These are phyloP conservation scores for Tetraselmis striata DNA, from an alignment of 139 green algal species.

Conservation along the genomic window DNA sequence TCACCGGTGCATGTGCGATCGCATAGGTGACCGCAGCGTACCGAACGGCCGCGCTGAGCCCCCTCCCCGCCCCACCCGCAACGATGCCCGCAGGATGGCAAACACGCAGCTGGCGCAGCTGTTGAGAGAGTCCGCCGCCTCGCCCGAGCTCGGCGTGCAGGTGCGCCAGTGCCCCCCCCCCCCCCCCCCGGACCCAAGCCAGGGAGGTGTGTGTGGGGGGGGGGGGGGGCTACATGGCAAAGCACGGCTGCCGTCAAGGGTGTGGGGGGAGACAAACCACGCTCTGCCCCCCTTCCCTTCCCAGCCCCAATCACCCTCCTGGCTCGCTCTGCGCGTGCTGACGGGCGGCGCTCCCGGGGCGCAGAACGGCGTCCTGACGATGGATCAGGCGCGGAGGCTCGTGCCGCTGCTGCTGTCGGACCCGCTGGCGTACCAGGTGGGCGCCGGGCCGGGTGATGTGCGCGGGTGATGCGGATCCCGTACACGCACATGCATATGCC, in stretches of 20 bases:
- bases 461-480: too few relatives aligned
- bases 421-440: neutral
- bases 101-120: neutral
- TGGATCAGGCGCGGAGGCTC: neutral
- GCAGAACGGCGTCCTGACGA: neutral
- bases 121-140: neutral
- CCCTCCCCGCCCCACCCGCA: neutral
- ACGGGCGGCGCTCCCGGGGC: too few relatives aligned
- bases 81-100: neutral
- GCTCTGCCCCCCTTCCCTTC: neutral
- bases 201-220: neutral
- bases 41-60: too few relatives aligned
- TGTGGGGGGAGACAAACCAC: neutral
- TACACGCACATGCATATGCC: too few relatives aligned
- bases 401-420: neutral
- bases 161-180: too few relatives aligned
- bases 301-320: too few relatives aligned
- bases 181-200: too few relatives aligned
- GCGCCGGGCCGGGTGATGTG: too few relatives aligned
- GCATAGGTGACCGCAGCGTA: too few relatives aligned
- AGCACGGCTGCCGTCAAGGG: neutral
- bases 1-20: too few relatives aligned
- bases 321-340: too few relatives aligned
- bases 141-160: neutral
- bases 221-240: too few relatives aligned